Evolutionary conservation across 1,284 basidiomycete species (phyloP), one percentile per base, ranked within the genome.

Genomic region (Mycosarcoma mackinlayi): DNA sequence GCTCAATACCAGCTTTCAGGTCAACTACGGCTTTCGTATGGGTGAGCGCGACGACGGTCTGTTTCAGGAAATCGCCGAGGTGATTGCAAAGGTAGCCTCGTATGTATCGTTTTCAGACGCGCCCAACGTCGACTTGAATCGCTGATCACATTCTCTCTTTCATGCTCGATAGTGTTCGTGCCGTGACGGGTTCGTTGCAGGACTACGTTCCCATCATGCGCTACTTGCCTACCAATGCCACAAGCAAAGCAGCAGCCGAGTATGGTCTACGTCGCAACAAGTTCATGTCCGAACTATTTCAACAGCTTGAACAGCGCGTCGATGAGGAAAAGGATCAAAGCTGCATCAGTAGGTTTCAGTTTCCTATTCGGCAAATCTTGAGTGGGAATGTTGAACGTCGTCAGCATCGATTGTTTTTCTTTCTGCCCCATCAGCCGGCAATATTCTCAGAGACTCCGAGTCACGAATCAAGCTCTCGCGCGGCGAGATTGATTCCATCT

Each of bases 271-370:
- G 39, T 16, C 39, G 39, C 24, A 41, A 41, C 16, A 41, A 41
- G 39, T 41, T 41, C 39, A 41, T 41, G 39, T 25, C 23, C 23
- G 27, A 41, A 14, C 39, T 41, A 24, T 41, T 25, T 24, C 23
- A 41, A 25, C 23, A 41, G 24, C 39, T 41, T 1, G 39, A 41
- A 14, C 23, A 41, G 24, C 39, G 39, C 23, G 16, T 41, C 23
- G 16, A 25, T 24, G 14, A 41, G 16, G 39, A 24, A 7, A 41
- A 41, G 16, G 39, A 41, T 14, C 23, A 41, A 14, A 41, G 1
- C 5, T 41, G 39, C 39, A 41, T 41, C 39, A 41, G 39, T 41
- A 41, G n/a, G n/a, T n/a, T n/a, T n/a, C n/a, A n/a, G n/a, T n/a
- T n/a, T n/a, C n/a, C n/a, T n/a, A n/a, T n/a, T n/a, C n/a, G n/a